These are phyloP conservation scores for Mucor circinelloides DNA, from an alignment of 371 early-diverging fungal genomes.

Conservation along the genomic window DNA sequence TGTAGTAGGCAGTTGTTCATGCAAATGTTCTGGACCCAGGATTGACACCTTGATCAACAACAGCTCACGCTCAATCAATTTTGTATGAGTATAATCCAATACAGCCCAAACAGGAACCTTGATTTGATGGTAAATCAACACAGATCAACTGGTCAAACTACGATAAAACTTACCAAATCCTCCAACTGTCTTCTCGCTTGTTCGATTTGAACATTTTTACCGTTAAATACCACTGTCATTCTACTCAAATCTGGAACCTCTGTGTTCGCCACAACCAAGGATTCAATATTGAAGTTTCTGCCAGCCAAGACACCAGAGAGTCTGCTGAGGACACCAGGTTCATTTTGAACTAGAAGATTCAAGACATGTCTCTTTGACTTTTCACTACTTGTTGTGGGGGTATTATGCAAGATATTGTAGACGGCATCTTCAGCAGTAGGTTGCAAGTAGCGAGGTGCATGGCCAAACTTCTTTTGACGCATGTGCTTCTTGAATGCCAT, in stretches of 20 bases:
- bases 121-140: background rate
- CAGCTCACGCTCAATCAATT: constrained; percentile 89
- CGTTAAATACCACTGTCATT: constrained; percentile 94
- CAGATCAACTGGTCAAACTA: background rate
- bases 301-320: constrained; percentile 94
- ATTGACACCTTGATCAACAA: constrained; percentile 92
- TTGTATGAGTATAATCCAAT: constrained; percentile 87
- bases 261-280: constrained; percentile 92
- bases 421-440: constrained; percentile 84
- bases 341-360: constrained; percentile 94
- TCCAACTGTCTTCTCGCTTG: constrained; percentile 94
- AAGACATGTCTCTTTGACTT: constrained; percentile 80
- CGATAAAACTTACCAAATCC: constrained; percentile 69
- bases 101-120: constrained; percentile 97
- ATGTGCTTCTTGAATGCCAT: constrained; percentile 59
- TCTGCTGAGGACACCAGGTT: constrained; percentile 94
- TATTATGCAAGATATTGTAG: constrained; percentile 89
- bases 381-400: constrained; percentile 65
- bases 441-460: constrained; percentile 39
- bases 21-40: constrained; percentile 73
- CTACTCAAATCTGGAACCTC: constrained; percentile 91
- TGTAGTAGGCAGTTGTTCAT: constrained; percentile 49
- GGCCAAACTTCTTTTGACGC: constrained; percentile 59
- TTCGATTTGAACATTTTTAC: constrained; percentile 82
- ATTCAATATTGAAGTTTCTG: constrained; percentile 96